Evolutionary conservation across 345 rosid species (phyloP).

Genomic region (Tarenaya hassleriana): DNA sequence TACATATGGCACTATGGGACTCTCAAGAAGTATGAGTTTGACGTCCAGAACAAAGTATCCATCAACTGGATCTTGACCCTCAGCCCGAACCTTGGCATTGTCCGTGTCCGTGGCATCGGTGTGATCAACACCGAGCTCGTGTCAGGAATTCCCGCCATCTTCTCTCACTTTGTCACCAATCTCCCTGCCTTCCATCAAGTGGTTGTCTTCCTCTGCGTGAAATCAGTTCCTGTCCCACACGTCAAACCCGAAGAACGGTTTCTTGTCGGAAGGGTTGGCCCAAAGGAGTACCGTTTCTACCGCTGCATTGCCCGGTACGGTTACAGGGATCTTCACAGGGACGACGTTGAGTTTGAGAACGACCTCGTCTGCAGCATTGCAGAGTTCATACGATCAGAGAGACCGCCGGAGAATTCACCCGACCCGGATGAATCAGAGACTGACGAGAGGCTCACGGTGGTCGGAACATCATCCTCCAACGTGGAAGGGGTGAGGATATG

Average conservation of each 20-base stretch:
- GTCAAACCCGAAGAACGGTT: constrained; percentile 88
- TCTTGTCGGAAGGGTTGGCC: constrained; percentile 84
- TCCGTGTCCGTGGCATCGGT: constrained; percentile 84
- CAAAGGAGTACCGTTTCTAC: constrained; percentile 71
- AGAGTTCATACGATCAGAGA: constrained; percentile 66
- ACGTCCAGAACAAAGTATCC: constrained; percentile 89
- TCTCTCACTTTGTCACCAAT: constrained; percentile 96
- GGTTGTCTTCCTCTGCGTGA: constrained; percentile 82
- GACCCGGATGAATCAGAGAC: constrained; percentile 30
- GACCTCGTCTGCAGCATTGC: constrained; percentile 85
- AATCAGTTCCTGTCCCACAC: constrained; percentile 96
- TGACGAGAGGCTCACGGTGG: constrained; percentile 60
- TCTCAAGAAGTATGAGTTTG: constrained; percentile 79
- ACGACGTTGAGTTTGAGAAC: constrained; percentile 74
- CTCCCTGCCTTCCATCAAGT: constrained; percentile 99
- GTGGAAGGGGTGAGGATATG: constrained; percentile 44
- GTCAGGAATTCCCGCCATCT: constrained; percentile 88
- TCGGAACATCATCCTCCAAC: constrained; percentile 64
- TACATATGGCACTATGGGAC: constrained; percentile 93
- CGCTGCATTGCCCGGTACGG: constrained; percentile 95
- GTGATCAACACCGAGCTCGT: constrained; percentile 90
- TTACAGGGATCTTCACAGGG: constrained; percentile 81
- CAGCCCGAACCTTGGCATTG: constrained; percentile 79
- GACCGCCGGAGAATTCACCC: constrained; percentile 20
- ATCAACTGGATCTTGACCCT: constrained; percentile 49